Evolutionary conservation across 1,139 yeast species (phyloP).

Genomic region (Magnusiomyces fungicola): DNA sequence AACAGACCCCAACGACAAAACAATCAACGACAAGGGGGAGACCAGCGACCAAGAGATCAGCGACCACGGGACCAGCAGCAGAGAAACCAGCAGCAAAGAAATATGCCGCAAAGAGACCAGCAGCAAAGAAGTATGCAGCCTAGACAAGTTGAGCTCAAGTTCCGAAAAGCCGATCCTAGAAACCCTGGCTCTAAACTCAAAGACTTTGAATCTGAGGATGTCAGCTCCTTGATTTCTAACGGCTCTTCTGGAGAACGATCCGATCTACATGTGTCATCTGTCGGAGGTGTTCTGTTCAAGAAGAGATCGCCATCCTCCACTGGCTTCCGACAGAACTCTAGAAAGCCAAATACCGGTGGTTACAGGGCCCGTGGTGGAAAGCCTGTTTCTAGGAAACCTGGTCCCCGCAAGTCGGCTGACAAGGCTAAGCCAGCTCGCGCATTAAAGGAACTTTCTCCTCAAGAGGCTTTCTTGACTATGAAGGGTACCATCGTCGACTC

Average conservation of each 20-base stretch:
- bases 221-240: slow-evolving; percentile 3
- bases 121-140: slow-evolving; percentile 1
- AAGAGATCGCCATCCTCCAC: background rate
- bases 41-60: no score
- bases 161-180: background rate
- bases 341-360: background rate
- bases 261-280: slow-evolving; percentile 19
- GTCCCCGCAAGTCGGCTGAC: background rate
- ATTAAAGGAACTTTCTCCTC: slow-evolving; percentile 7
- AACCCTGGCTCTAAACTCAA: background rate
- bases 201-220: background rate
- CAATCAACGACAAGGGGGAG: background rate
- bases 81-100: background rate
- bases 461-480: slow-evolving; percentile 10
- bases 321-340: background rate
- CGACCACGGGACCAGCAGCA: background rate
- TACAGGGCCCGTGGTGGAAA: background rate
- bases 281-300: slow-evolving; percentile 9
- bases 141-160: background rate
- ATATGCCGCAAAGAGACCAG: slow-evolving; percentile 5
- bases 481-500: slow-evolving; percentile 3
- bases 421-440: background rate
- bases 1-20: no score
- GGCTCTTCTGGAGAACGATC: slow-evolving; percentile 15
- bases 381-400: background rate